Base-by-base conservation (phyloP, 2,329 filamentous ascomycete species). In the Chaetomium globosum region DNA sequence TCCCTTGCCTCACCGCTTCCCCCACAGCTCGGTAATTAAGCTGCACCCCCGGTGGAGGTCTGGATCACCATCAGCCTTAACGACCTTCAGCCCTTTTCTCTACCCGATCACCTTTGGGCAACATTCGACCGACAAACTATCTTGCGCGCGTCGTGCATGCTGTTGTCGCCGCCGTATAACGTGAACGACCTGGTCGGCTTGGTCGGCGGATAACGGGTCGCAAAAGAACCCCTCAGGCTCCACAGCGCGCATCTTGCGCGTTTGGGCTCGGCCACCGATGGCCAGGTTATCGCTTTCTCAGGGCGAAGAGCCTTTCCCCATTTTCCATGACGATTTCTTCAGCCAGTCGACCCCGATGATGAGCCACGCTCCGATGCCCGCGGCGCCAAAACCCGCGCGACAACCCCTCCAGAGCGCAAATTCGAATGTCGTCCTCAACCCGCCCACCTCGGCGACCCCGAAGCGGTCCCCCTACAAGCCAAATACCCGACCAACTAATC, bases 401-500 rank as follows among this genome's bases (percentile, higher is more conserved):
- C 80, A 81, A 55, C 80, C 83, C 31, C 76, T 85, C 12, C 77
- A 80, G 70, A 79, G 73, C 69, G 78, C 83, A 71, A 84, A 83
- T 77, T 80, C 82, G 68, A 90, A 90, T 77, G 83, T 89, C 71
- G 79, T 88, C 63, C 83, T 94, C 71, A 87, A 89, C 71, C 89
- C 90, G 28, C 82, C 85, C 68, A 76, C 81, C 70, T 75, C 82
- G 66, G 77, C 81, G 66, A 75, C 80, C 71, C 79, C 83, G 73
- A 83, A 81, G 73, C 83, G 83, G 65, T 96, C 91, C 62, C 92
- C 91, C 12, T 85, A 84, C 73, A 96, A 95, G 79, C 78, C 83
- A 39, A 77, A 78, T 63, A 80, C 81, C 70, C 80, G 80, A 71
- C 79, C 79, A 51, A 84, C 82, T 64, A 84, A 85, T 67, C 87